These are phyloP conservation scores for Trifolium pratense DNA, from an alignment of 306 rosid species.

Conservation along the genomic window DNA sequence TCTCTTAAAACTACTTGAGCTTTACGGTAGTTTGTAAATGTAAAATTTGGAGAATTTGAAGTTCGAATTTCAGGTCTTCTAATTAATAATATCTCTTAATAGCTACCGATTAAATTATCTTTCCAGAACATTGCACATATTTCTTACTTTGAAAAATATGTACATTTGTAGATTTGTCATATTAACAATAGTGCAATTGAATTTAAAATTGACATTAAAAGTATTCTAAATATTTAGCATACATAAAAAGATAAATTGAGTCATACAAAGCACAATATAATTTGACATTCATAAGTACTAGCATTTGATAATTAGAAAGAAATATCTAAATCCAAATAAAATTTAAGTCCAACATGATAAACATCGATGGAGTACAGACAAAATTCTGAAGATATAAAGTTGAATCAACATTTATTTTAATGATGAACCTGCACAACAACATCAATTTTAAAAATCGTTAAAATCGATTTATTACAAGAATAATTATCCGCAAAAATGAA, in stretches of 20 bases:
- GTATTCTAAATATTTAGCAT: too few species aligned
- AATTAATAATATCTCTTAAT: too few species aligned
- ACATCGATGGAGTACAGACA: too few species aligned
- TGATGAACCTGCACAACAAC: not conserved
- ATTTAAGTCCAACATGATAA: not conserved
- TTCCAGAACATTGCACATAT: too few species aligned
- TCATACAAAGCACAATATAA: not conserved
- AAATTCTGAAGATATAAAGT: not conserved
- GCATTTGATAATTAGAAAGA: too few species aligned
- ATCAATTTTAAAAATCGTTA: not conserved
- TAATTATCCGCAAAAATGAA: too few species aligned
- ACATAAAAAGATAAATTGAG: not conserved
- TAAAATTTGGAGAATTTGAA: too few species aligned
- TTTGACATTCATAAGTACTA: not conserved
- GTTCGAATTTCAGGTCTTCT: too few species aligned
- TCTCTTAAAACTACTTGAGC: too few species aligned
- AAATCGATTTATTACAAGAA: not conserved
- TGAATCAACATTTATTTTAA: not conserved
- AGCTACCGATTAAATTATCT: too few species aligned
- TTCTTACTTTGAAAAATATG: too few species aligned
- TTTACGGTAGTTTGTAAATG: too few species aligned
- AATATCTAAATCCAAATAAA: not conserved
- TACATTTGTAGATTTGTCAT: not conserved
- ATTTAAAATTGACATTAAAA: not conserved
- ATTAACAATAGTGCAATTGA: not conserved